Percentiles rank a stretch among this genome's conserved stretches.
These are phyloP conservation scores for Eucalyptus camaldulensis DNA, from an alignment of 345 rosid species.

Conservation along the genomic window DNA sequence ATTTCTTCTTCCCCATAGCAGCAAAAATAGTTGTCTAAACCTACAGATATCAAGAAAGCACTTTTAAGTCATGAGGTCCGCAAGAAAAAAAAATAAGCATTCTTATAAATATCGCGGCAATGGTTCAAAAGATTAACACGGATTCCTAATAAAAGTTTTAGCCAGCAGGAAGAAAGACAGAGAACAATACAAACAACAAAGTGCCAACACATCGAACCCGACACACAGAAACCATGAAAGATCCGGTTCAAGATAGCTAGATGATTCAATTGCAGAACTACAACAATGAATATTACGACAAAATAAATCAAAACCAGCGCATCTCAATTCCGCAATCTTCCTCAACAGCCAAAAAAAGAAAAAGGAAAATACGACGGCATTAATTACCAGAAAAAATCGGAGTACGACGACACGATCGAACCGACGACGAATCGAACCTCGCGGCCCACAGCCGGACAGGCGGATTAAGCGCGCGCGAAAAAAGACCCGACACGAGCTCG, in stretches of 20 bases:
- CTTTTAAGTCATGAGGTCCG: not conserved
- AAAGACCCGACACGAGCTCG: not conserved
- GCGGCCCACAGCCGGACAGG: not conserved
- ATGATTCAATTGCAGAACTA: not conserved
- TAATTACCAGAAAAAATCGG: not conserved
- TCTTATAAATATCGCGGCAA: not conserved
- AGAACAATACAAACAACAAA: not conserved
- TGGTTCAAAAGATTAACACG: not conserved
- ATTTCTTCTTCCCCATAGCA: constrained; percentile 70
- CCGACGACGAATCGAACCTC: not conserved
- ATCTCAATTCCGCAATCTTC: not conserved
- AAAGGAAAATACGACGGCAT: not conserved
- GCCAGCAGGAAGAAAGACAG: not conserved
- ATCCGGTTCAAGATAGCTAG: not conserved
- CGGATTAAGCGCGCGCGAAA: not conserved
- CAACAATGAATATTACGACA: not conserved
- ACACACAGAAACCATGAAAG: not conserved
- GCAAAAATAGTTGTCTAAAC: not conserved
- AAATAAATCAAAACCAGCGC: not conserved
- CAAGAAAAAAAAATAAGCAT: not conserved
- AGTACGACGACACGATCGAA: not conserved
- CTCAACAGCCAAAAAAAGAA: not conserved
- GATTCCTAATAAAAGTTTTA: not conserved
- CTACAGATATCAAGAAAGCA: not conserved
- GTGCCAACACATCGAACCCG: not conserved